Evolutionary conservation across 148 eudicot genomes (phyloP).

Genomic region (Rhododendron simsii): DNA sequence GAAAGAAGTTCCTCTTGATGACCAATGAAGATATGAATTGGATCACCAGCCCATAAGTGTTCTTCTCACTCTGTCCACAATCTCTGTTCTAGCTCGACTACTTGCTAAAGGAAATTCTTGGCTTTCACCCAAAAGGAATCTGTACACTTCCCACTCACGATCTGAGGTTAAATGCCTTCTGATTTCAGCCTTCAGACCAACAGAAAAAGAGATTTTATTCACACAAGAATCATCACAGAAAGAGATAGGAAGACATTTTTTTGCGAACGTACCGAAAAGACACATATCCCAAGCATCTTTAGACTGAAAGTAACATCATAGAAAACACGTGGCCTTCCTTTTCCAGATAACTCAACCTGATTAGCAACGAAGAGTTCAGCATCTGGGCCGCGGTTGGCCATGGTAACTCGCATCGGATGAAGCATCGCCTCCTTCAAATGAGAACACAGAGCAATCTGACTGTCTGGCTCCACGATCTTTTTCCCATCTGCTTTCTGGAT

Average conservation of each 20-base stretch:
- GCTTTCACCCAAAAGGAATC: slow-evolving; percentile 66
- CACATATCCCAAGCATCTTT: slow-evolving; percentile 58
- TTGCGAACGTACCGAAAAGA: slow-evolving; percentile 59
- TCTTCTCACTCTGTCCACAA: slow-evolving; percentile 63
- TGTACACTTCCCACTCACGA: slow-evolving; percentile 84
- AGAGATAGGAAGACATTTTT: neutral
- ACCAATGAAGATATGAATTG: neutral
- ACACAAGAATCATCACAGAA: too few relatives aligned
- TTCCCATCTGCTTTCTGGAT: slow-evolving; percentile 58
- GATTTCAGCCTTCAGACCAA: slow-evolving; percentile 64
- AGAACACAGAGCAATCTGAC: slow-evolving; percentile 48
- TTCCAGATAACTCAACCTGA: slow-evolving; percentile 82
- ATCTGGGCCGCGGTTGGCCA: slow-evolving; percentile 82
- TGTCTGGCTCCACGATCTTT: slow-evolving; percentile 54
- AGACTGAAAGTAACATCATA: slow-evolving; percentile 71
- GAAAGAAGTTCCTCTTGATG: neutral
- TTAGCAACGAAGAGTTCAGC: slow-evolving; percentile 85
- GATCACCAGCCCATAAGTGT: slow-evolving; percentile 77
- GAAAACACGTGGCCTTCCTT: slow-evolving; percentile 87
- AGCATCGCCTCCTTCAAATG: slow-evolving; percentile 68
- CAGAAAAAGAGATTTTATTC: neutral
- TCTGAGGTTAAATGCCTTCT: slow-evolving; percentile 60
- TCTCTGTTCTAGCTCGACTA: slow-evolving; percentile 45
- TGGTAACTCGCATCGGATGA: slow-evolving; percentile 65
- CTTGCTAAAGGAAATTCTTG: slow-evolving; percentile 45